Evolutionary conservation across 306 rosid genomes (phyloP).

Genomic region (Corylus americana): DNA sequence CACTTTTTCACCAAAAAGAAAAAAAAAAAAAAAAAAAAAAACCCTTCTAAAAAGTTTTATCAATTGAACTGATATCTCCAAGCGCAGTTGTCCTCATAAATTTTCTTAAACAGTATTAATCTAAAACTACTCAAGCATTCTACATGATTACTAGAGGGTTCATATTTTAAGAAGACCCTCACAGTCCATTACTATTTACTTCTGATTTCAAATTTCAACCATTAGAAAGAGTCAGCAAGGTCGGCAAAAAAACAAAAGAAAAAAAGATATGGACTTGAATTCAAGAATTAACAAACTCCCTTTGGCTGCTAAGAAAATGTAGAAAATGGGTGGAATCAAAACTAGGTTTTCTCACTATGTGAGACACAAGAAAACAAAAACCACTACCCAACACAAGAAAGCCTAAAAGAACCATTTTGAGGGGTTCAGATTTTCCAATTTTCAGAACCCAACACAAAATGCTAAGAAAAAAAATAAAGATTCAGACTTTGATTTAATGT

Average conservation of each 20-base stretch:
- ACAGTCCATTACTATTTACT: not conserved
- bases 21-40: no score
- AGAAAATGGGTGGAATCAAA: not conserved
- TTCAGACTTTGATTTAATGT: conserved; percentile 1
- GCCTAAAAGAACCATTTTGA: not conserved
- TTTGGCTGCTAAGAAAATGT: not conserved
- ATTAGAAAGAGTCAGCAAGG: not conserved
- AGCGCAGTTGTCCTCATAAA: not conserved
- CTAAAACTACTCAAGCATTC: not conserved
- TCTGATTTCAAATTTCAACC: not conserved
- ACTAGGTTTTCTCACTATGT: not conserved
- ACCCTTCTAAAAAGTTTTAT: no score
- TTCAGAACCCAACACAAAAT: not conserved
- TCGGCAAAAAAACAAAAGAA: not conserved
- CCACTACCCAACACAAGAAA: not conserved
- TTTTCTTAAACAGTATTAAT: not conserved
- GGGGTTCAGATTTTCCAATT: not conserved
- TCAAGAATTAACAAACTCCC: no score
- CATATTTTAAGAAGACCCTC: not conserved
- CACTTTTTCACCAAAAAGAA: no score
- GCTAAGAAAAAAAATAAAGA: not conserved
- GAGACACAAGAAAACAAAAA: not conserved
- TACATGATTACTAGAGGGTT: not conserved
- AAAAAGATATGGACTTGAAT: not conserved
- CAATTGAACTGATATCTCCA: not conserved